Base-by-base conservation (phyloP, 1,139 yeast genomes). In the Hyphopichia wangnamkhiaoensis region DNA sequence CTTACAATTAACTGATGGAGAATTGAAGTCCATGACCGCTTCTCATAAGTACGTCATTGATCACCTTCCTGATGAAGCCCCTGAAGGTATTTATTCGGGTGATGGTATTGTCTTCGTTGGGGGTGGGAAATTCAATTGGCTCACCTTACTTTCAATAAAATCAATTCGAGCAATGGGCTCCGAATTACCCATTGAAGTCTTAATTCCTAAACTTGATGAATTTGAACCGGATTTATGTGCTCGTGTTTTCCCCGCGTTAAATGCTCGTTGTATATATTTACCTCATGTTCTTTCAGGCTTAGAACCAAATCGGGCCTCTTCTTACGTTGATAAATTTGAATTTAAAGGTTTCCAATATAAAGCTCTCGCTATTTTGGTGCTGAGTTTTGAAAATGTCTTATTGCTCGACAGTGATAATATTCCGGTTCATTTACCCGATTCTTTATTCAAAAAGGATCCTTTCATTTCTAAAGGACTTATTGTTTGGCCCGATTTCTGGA, bases 71-170 rank as follows among this genome's bases (percentile, higher is more conserved):
- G 57, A 65, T 0, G 45, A 53, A 3, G 63, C 68, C 3, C 84
- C 89, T 0, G 58, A 63, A 23, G 63, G 70, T 2, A 53, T 77
- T 9, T 81, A 79, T 54, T 54, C 63, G n/a, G 91, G 91, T 0
- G 71, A 79, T 43, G 96, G 96, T 21, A 80, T 87, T 30, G 95
- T 87, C 1, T 83, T 80, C 52, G 91, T 85, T 27, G 93, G 93
- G 15, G 95, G 95, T 32, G 93, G 91, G 2, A 76, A 74, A 48
- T 85, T 82, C 65, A 83, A 85, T 54, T 83, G 94, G 74, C 65
- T 85, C 46, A 77, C 89, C 13, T 63, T 85, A 35, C 63, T 84
- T 20, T 80, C 93, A 1, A 73, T 88, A 44, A 76, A 79, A 54
- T 74, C 84, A 38, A 61, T 88, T 36, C 66, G 95, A 46, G 74